A percentile compares a stretch with the other conserved stretches of the same genome.
These are phyloP conservation scores for Triticum dicoccoides DNA, from an alignment of 176 grass and related monocot genomes.

Conservation along the genomic window DNA sequence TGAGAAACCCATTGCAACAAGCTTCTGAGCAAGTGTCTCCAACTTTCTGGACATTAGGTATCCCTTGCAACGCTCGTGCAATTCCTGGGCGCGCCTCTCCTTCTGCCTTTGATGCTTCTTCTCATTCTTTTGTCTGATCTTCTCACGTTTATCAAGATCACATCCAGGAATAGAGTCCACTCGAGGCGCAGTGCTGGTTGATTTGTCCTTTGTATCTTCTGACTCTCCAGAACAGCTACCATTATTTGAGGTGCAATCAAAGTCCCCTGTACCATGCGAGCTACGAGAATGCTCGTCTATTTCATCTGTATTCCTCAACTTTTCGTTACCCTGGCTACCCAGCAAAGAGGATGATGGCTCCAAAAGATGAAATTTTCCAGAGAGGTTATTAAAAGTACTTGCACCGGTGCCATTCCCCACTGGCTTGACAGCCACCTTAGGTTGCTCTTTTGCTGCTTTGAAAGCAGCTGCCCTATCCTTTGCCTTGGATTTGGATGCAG, in stretches of 20 bases:
- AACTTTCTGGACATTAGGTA: slow-evolving; percentile 95
- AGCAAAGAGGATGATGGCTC: slow-evolving; percentile 55
- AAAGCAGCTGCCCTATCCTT: slow-evolving; percentile 60
- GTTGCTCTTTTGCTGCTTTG: slow-evolving; percentile 64
- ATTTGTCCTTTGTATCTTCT: slow-evolving; percentile 80
- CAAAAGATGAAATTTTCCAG: slow-evolving; percentile 86
- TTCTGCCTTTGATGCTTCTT: slow-evolving; percentile 96
- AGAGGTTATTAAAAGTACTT: slow-evolving; percentile 72
- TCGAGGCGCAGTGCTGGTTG: slow-evolving; percentile 35
- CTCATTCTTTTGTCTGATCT: slow-evolving; percentile 98
- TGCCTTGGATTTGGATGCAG: slow-evolving; percentile 89
- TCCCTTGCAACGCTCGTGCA: slow-evolving; percentile 91
- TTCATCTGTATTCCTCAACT: slow-evolving; percentile 77
- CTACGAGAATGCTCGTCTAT: slow-evolving; percentile 90
- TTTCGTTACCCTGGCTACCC: slow-evolving; percentile 51
- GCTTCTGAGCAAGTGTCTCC: slow-evolving; percentile 73
- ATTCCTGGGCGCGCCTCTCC: slow-evolving; percentile 87
- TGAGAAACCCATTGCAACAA: slow-evolving; percentile 95
- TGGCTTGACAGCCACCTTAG: slow-evolving; percentile 63
- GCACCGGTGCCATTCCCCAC: slow-evolving; percentile 50
- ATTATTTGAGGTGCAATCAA: slow-evolving; percentile 82
- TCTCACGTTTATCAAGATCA: slow-evolving; percentile 92
- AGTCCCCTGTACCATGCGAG: slow-evolving; percentile 78
- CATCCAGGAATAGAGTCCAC: slow-evolving; percentile 69
- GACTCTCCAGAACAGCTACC: slow-evolving; percentile 86